These are phyloP conservation scores for Camellia granthamiana DNA, from an alignment of 148 eudicot genomes.

Conservation along the genomic window DNA sequence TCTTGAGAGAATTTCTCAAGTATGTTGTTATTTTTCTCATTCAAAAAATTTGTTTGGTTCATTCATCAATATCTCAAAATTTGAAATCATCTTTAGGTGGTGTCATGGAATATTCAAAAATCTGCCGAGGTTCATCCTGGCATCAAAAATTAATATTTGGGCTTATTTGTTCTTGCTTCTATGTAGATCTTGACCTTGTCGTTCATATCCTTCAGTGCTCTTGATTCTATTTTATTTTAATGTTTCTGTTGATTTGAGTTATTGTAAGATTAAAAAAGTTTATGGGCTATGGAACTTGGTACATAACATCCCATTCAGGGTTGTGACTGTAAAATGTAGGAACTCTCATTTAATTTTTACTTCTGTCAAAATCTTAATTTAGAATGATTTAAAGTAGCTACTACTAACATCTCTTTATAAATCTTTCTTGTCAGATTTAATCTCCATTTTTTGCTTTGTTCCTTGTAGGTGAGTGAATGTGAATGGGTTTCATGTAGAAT, in stretches of 20 bases:
- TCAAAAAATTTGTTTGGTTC: neutral
- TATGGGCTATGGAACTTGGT: neutral
- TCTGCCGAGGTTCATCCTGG: neutral
- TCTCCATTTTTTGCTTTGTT: neutral
- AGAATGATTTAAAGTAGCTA: neutral
- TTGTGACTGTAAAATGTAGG: neutral
- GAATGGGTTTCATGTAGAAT: conserved; percentile 62
- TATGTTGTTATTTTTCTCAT: neutral
- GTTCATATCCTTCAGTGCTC: neutral
- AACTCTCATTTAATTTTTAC: neutral
- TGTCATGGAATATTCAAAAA: neutral
- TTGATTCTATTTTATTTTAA: neutral
- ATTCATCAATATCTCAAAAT: neutral
- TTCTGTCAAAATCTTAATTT: neutral
- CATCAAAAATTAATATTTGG: neutral
- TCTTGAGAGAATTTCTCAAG: neutral
- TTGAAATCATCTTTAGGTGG: neutral
- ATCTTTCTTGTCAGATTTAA: neutral
- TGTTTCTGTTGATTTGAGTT: neutral
- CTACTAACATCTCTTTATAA: neutral
- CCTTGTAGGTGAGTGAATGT: conserved; percentile 70
- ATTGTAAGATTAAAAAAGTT: neutral
- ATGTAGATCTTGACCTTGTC: neutral
- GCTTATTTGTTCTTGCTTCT: neutral
- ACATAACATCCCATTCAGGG: neutral